Evolutionary conservation across 2,329 filamentous ascomycete genomes (phyloP).

Genomic region (Ceratocystis smalleyi): DNA sequence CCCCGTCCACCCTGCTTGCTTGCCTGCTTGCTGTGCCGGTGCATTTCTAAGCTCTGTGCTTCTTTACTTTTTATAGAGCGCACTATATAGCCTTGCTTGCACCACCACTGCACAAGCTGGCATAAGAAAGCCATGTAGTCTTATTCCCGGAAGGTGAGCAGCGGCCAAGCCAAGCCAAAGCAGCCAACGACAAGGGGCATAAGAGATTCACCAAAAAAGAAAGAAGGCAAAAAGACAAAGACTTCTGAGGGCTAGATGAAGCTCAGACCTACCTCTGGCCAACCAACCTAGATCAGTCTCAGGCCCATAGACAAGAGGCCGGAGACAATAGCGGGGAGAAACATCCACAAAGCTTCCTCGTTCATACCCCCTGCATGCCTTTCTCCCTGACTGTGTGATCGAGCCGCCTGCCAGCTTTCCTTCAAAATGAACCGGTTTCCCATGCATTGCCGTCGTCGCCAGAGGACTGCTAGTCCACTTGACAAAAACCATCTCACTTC

Average conservation of each 20-base stretch:
- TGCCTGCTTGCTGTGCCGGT: background rate
- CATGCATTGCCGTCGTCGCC: slow-evolving; percentile 30
- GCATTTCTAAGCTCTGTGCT: background rate
- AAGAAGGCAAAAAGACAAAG: background rate
- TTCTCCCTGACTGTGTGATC: background rate
- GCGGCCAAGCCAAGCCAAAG: background rate
- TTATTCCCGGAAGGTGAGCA: background rate
- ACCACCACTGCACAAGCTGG: background rate
- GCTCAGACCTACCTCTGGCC: background rate
- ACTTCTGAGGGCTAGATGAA: background rate
- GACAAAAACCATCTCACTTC: background rate
- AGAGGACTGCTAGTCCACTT: slow-evolving; percentile 21
- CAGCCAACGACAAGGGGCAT: no score
- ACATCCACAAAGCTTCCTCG: background rate
- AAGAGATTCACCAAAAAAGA: background rate
- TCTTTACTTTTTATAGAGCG: slow-evolving; percentile 2
- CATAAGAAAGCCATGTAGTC: background rate
- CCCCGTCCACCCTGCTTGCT: background rate
- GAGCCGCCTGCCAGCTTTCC: background rate
- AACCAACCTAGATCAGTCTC: background rate
- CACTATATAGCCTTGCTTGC: no score
- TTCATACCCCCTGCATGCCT: background rate
- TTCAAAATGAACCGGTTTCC: slow-evolving; percentile 29
- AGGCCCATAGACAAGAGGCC: background rate
- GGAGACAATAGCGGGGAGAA: background rate